Evolutionary conservation across 2,329 filamentous ascomycete genomes (phyloP).

Genomic region (Ophiostoma tasmaniense): DNA sequence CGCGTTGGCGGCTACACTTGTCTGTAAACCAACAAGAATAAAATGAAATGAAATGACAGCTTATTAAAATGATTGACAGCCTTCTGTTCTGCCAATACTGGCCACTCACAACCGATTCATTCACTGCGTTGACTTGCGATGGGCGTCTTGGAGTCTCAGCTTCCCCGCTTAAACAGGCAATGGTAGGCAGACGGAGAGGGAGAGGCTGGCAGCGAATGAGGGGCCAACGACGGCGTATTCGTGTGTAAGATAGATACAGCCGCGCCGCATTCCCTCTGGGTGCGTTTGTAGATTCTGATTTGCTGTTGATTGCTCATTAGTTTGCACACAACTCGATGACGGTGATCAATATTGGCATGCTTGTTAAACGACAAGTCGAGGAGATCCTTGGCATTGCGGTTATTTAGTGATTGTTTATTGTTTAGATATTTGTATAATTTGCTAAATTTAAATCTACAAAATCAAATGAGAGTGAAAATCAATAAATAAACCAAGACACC

Average conservation of each 20-base stretch:
- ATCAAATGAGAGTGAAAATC: too few species aligned
- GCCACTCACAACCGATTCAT: background rate
- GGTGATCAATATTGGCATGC: background rate
- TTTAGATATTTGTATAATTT: too few species aligned
- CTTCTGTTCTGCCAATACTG: background rate
- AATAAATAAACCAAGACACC: too few species aligned
- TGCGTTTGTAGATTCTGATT: background rate
- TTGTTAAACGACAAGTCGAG: too few species aligned
- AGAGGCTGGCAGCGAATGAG: conserved; percentile 3
- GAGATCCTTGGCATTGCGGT: too few species aligned
- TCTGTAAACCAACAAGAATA: background rate
- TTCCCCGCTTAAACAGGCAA: background rate
- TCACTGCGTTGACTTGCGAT: background rate
- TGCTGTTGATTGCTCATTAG: background rate
- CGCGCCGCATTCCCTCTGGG: background rate
- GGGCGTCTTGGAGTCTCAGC: background rate
- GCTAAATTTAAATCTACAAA: too few species aligned
- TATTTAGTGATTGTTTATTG: too few species aligned
- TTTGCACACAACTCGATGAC: background rate
- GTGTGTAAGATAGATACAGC: background rate
- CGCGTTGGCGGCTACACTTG: background rate
- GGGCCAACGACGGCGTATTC: background rate
- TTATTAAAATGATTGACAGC: background rate
- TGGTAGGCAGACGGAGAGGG: background rate
- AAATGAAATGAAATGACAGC: background rate